Evolutionary conservation across 805 yeast genomes (phyloP).

Genomic region (Lipomyces lipofer): DNA sequence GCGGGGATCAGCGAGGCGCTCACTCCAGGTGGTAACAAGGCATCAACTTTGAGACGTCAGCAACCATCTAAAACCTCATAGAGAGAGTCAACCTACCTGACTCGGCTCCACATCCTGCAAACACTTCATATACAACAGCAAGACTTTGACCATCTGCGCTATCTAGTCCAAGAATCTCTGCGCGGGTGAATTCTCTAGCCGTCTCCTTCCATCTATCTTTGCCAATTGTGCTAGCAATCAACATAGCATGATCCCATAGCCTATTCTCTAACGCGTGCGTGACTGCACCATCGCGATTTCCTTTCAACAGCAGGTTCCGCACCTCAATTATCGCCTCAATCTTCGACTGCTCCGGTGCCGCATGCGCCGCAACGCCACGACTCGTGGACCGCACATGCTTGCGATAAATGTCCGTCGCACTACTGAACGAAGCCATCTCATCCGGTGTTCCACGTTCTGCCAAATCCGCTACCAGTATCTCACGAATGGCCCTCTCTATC

Average conservation of each 20-base stretch:
- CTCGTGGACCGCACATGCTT: slow-evolving; percentile 18
- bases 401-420: slow-evolving; percentile 35
- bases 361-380: slow-evolving; percentile 3
- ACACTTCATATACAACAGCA: slow-evolving; percentile 61
- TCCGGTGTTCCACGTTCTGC: slow-evolving; percentile 15
- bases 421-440: slow-evolving; percentile 26
- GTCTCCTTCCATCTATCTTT: slow-evolving; percentile 59
- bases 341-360: slow-evolving; percentile 5
- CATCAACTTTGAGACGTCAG: slow-evolving; percentile 17
- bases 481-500: slow-evolving; percentile 23
- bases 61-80: background rate
- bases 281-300: slow-evolving; percentile 68
- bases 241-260: slow-evolving; percentile 76
- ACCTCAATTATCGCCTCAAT: slow-evolving; percentile 36
- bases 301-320: slow-evolving; percentile 52
- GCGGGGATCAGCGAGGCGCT: slow-evolving; percentile 13
- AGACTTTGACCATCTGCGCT: slow-evolving; percentile 44
- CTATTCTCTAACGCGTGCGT: slow-evolving; percentile 58
- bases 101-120: slow-evolving; percentile 59
- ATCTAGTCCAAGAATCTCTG: slow-evolving; percentile 46
- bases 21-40: slow-evolving; percentile 22
- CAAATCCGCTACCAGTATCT: slow-evolving; percentile 30
- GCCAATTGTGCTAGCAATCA: slow-evolving; percentile 67
- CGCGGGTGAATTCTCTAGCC: slow-evolving; percentile 57
- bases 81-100: slow-evolving; percentile 51